These are phyloP conservation scores for Salix koriyanagi DNA, from an alignment of 345 rosid genomes.

Conservation along the genomic window DNA sequence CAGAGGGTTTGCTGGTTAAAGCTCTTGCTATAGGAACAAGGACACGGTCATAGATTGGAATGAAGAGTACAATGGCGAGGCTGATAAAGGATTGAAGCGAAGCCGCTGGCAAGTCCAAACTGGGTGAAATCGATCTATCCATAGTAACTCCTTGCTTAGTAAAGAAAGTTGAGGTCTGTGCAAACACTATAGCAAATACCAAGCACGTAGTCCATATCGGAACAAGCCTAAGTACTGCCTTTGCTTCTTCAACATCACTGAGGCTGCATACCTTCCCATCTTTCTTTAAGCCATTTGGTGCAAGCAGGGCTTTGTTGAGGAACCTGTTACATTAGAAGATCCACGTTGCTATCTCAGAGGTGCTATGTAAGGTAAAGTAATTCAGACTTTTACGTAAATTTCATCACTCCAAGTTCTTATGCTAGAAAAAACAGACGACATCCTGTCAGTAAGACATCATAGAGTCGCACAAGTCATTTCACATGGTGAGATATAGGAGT, in stretches of 20 bases:
- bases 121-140: constrained; percentile 18
- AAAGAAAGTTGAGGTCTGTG: constrained; percentile 23
- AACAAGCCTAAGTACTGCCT: constrained; percentile 21
- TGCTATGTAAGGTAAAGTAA: background rate
- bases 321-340: constrained; percentile 11
- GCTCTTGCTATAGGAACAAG: constrained; percentile 20
- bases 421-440: background rate
- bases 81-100: constrained; percentile 17
- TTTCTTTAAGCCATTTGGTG: constrained; percentile 4
- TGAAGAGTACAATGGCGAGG: constrained; percentile 10
- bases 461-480: background rate
- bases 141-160: constrained; percentile 25
- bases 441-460: background rate
- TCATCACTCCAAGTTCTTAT: background rate
- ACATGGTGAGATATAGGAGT: background rate
- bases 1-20: constrained; percentile 16
- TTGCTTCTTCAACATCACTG: constrained; percentile 20
- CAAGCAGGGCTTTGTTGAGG: constrained; percentile 23
- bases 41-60: constrained; percentile 22
- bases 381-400: background rate
- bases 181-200: constrained; percentile 14
- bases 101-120: constrained; percentile 19
- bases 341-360: background rate
- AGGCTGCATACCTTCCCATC: constrained; percentile 10
- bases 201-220: constrained; percentile 27